A percentile compares a stretch with the other conserved stretches of the same genome.
Evolutionary conservation across 805 yeast species (phyloP).

Genomic region (Pichia nanzhaoensis): DNA sequence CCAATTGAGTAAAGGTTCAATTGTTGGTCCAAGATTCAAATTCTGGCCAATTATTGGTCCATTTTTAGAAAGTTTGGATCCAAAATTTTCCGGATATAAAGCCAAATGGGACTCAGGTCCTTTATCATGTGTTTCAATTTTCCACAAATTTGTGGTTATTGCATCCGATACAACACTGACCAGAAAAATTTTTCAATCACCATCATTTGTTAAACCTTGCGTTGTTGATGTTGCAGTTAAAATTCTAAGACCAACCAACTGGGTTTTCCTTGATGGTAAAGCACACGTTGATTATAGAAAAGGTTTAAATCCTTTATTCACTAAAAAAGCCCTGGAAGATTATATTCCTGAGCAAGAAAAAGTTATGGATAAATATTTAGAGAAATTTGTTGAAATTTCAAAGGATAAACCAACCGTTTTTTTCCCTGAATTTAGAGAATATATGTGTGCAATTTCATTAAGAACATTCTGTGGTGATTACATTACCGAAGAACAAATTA

Average conservation of each 20-base stretch:
- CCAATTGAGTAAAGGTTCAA: slow-evolving; percentile 72
- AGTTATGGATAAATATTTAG: slow-evolving; percentile 77
- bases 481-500: slow-evolving; percentile 86
- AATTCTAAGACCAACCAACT: slow-evolving; percentile 88
- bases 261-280: slow-evolving; percentile 97
- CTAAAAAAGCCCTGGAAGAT: slow-evolving; percentile 71
- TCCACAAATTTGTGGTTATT: slow-evolving; percentile 95
- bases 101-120: slow-evolving; percentile 96
- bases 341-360: slow-evolving; percentile 82
- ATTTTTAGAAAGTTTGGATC: slow-evolving; percentile 87
- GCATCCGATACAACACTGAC: slow-evolving; percentile 85
- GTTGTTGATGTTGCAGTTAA: slow-evolving; percentile 96
- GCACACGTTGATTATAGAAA: slow-evolving; percentile 91
- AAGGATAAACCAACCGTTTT: slow-evolving; percentile 61
- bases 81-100: slow-evolving; percentile 88
- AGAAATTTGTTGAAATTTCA: slow-evolving; percentile 51
- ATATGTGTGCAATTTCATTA: slow-evolving; percentile 89
- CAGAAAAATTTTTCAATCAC: slow-evolving; percentile 78
- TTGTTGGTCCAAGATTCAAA: slow-evolving; percentile 86
- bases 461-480: slow-evolving; percentile 95
- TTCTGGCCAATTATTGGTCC: slow-evolving; percentile 97
- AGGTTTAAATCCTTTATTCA: slow-evolving; percentile 83
- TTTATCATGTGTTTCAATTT: slow-evolving; percentile 91
- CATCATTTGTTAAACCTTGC: slow-evolving; percentile 90
- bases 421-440: slow-evolving; percentile 92